Conservation (phyloP, 495 filamentous ascomycete species). For the Sordaria brevicollis region DNA sequence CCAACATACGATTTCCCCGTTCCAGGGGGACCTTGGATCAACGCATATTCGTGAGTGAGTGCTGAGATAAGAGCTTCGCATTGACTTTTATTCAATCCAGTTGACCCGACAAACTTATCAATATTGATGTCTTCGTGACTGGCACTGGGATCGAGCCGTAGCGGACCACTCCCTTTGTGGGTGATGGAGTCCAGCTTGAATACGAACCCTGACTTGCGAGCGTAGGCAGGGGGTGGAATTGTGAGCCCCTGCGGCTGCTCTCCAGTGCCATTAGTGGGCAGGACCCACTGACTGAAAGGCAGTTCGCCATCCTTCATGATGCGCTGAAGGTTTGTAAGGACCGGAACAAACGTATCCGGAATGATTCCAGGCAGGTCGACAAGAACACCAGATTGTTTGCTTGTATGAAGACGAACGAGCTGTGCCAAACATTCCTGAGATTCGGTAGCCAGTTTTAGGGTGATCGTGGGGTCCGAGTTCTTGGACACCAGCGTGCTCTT, state of each 20-base stretch:
- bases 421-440: neutral
- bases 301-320: constrained; percentile 14
- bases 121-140: neutral
- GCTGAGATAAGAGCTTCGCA: constrained; percentile 43
- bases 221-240: constrained; percentile 42
- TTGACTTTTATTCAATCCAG: constrained; percentile 29
- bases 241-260: neutral
- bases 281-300: constrained; percentile 13
- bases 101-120: neutral
- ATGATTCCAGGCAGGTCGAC: constrained; percentile 22
- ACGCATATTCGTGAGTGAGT: constrained; percentile 44
- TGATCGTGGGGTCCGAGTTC: neutral
- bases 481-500: constrained; percentile 8
- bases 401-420: neutral
- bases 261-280: constrained; percentile 32
- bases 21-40: constrained; percentile 76
- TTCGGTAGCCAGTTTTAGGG: constrained; percentile 1
- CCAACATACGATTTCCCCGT: constrained; percentile 65
- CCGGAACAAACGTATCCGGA: constrained; percentile 24
- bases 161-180: constrained; percentile 10
- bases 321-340: constrained; percentile 23
- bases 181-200: constrained; percentile 44
- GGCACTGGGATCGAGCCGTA: neutral
- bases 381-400: constrained; percentile 6
- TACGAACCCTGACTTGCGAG: constrained; percentile 35